A percentile compares a stretch with the other conserved stretches of the same genome.
Conservation (phyloP, 2,329 filamentous ascomycete genomes). For the Aspergillus viridinutans region DNA sequence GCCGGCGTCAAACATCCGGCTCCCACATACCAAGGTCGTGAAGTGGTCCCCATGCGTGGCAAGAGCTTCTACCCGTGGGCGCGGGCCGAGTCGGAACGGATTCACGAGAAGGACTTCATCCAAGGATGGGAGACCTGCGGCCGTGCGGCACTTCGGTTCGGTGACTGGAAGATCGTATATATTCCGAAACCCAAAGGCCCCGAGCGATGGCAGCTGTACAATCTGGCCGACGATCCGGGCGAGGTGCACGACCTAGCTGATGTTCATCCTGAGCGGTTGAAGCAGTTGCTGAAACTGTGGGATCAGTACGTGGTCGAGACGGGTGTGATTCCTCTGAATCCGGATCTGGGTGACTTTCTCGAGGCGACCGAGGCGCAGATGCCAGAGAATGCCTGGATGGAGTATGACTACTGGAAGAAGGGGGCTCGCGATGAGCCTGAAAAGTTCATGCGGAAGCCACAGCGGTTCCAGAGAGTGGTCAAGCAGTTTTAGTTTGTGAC, state of each 20-base stretch:
- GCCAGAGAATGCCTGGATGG: slow-evolving; percentile 63
- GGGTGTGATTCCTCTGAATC: slow-evolving; percentile 57
- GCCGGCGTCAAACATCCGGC: slow-evolving; percentile 48
- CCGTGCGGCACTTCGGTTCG: slow-evolving; percentile 51
- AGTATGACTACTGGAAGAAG: slow-evolving; percentile 61
- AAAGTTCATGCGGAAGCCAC: slow-evolving; percentile 40
- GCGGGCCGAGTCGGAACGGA: slow-evolving; percentile 28
- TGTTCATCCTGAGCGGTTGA: slow-evolving; percentile 41
- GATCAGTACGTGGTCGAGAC: slow-evolving; percentile 57
- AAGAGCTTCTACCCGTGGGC: slow-evolving; percentile 45
- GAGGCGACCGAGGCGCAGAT: slow-evolving; percentile 61
- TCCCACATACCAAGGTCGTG: slow-evolving; percentile 48
- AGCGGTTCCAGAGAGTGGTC: slow-evolving; percentile 32
- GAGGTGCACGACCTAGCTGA: slow-evolving; percentile 47
- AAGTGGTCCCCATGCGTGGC: slow-evolving; percentile 51
- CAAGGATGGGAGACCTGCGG: slow-evolving; percentile 56
- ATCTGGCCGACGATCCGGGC: slow-evolving; percentile 50
- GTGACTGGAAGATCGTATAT: slow-evolving; percentile 56
- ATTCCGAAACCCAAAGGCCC: slow-evolving; percentile 54
- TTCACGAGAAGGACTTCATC: slow-evolving; percentile 51
- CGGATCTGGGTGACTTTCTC: slow-evolving; percentile 55
- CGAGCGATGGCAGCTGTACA: slow-evolving; percentile 56
- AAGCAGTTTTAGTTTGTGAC: slow-evolving; percentile 27
- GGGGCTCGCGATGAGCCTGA: slow-evolving; percentile 48
- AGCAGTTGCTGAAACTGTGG: slow-evolving; percentile 52